A percentile compares a stretch with the other conserved stretches of the same genome.
phyloP scores from a whole-genome alignment of 179 eudicot genomes.

The Corrigiola litoralis region DNA sequence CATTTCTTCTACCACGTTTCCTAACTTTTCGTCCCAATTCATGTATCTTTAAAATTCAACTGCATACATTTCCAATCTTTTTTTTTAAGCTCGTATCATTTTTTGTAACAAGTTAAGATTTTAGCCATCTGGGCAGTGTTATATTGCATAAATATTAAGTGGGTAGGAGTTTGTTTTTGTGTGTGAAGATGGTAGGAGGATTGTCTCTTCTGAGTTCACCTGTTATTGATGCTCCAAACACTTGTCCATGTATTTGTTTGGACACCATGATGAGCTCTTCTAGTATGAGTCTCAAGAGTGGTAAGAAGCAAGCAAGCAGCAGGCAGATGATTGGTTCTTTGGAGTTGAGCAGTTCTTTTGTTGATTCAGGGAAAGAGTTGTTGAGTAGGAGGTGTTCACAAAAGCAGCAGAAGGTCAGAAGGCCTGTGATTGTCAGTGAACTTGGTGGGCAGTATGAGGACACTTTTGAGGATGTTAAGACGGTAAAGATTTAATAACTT shows the following conservation, averaged over 20 bases:
- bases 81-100: no score
- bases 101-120: neutral
- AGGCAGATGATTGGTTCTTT: conserved; percentile 30
- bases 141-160: conserved; percentile 19
- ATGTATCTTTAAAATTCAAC: conserved; percentile 9
- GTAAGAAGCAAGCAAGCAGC: conserved; percentile 30
- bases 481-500: conserved; percentile 34
- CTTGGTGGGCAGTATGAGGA: conserved; percentile 92
- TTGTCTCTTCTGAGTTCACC: conserved; percentile 51
- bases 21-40: conserved; percentile 20
- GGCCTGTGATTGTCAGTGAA: conserved; percentile 47
- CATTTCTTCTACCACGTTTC: conserved; percentile 6
- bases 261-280: conserved; percentile 49
- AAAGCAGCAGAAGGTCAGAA: conserved; percentile 35
- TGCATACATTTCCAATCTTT: no score
- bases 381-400: conserved; percentile 29
- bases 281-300: conserved; percentile 36
- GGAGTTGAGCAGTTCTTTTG: conserved; percentile 54
- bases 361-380: conserved; percentile 37
- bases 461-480: conserved; percentile 72
- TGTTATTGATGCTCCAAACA: conserved; percentile 46
- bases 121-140: conserved; percentile 25
- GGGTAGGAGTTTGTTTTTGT: conserved; percentile 10
- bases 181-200: conserved; percentile 50
- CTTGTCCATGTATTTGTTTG: conserved; percentile 60